These are phyloP conservation scores for Periconia sp. DNA, from an alignment of 2,329 filamentous ascomycete genomes.

Conservation along the genomic window DNA sequence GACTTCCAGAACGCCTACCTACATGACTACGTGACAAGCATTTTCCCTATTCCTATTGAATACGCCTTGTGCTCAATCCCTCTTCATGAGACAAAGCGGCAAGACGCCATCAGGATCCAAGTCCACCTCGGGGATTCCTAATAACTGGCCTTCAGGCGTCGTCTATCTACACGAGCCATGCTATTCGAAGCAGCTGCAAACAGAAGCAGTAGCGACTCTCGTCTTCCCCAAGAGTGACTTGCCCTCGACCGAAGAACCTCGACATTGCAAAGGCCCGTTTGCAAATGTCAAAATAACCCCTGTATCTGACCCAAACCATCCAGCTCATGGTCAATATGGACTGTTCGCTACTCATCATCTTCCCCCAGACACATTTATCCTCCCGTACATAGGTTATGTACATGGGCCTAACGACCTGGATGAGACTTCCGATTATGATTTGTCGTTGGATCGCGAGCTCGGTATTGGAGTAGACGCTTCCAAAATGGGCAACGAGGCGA, in stretches of 20 bases:
- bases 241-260: slow-evolving; percentile 13
- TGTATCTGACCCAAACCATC: slow-evolving; percentile 47
- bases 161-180: slow-evolving; percentile 31
- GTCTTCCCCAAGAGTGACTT: slow-evolving; percentile 21
- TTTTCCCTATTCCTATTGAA: background rate
- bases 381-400: slow-evolving; percentile 54
- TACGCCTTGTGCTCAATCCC: background rate
- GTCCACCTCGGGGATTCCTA: slow-evolving; percentile 18
- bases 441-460: slow-evolving; percentile 53
- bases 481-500: slow-evolving; percentile 53
- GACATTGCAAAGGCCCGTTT: slow-evolving; percentile 30
- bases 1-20: background rate
- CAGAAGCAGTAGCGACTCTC: slow-evolving; percentile 19
- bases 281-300: slow-evolving; percentile 45
- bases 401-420: slow-evolving; percentile 49
- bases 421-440: slow-evolving; percentile 52
- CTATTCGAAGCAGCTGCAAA: slow-evolving; percentile 34
- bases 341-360: slow-evolving; percentile 51
- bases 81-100: background rate
- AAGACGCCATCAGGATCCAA: background rate
- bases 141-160: slow-evolving; percentile 31
- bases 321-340: slow-evolving; percentile 51
- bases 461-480: slow-evolving; percentile 53
- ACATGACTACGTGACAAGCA: background rate
- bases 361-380: slow-evolving; percentile 48